Evolutionary conservation across 2,329 filamentous ascomycete species (phyloP).

Genomic region (Orbilia javanica): DNA sequence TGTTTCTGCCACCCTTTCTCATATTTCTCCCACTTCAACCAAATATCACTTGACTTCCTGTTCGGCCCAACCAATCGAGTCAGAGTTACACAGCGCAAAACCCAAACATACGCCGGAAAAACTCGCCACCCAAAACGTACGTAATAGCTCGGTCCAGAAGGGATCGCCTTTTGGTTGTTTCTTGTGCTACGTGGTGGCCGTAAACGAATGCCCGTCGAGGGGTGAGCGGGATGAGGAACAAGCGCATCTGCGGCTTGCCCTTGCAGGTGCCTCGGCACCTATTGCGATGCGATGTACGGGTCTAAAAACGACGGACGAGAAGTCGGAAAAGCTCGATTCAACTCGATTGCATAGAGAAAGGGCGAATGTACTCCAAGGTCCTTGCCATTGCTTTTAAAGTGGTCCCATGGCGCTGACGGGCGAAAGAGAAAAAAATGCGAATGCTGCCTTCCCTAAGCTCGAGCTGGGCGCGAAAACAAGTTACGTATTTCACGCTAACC

Average conservation of each 20-base stretch:
- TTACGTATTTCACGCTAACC: slow-evolving; percentile 48
- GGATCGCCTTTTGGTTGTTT: slow-evolving; percentile 68
- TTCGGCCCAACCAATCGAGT: not conserved
- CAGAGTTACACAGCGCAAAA: slow-evolving; percentile 17
- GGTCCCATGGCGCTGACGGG: slow-evolving; percentile 23
- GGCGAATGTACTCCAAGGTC: slow-evolving; percentile 3
- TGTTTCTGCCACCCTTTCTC: slow-evolving; percentile 88
- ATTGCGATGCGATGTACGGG: slow-evolving; percentile 5
- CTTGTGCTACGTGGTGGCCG: slow-evolving; percentile 78
- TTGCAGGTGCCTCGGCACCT: slow-evolving; percentile 12
- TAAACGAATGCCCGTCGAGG: slow-evolving; percentile 92
- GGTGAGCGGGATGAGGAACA: slow-evolving; percentile 93
- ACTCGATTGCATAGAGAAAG: slow-evolving; percentile 22
- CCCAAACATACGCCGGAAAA: not conserved
- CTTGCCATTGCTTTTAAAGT: slow-evolving; percentile 51
- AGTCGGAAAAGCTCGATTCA: slow-evolving; percentile 5
- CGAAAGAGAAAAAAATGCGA: slow-evolving; percentile 39
- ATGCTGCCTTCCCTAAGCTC: slow-evolving; percentile 21
- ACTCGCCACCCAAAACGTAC: slow-evolving; percentile 53
- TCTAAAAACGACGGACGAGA: slow-evolving; percentile 4
- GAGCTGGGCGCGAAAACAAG: slow-evolving; percentile 33
- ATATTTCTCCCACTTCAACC: slow-evolving; percentile 88
- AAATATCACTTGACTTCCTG: slow-evolving; percentile 70
- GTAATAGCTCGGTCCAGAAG: slow-evolving; percentile 60
- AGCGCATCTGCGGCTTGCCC: slow-evolving; percentile 74